These are phyloP conservation scores for Microbotryomycetes sp. DNA, from an alignment of 1,284 basidiomycete genomes.

Conservation along the genomic window DNA sequence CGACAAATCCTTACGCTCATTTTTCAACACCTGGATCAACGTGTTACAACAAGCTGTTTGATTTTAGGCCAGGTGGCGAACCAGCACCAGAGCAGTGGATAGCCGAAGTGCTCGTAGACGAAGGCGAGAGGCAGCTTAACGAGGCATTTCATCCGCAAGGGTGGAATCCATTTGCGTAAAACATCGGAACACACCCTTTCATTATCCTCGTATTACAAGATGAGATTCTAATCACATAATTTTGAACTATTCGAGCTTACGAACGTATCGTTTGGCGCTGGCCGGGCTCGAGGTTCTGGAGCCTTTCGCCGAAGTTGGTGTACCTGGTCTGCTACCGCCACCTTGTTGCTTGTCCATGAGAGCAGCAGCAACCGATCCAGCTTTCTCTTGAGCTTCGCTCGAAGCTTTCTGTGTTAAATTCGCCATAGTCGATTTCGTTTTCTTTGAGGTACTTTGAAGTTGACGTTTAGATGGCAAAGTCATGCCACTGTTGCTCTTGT, in stretches of 20 bases:
- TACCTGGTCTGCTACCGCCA: not conserved
- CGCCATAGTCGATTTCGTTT: not conserved
- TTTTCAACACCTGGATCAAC: conserved; percentile 44
- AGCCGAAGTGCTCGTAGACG: not conserved
- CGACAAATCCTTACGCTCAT: conserved; percentile 58
- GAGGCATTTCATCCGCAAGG: not conserved
- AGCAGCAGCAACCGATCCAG: not conserved
- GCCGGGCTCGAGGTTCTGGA: not conserved
- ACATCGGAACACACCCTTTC: too few species aligned
- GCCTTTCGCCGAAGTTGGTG: not conserved
- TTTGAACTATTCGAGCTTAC: conserved; percentile 18
- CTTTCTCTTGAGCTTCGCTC: not conserved
- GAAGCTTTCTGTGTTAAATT: not conserved
- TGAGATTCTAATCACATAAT: too few species aligned
- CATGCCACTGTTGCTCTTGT: not conserved
- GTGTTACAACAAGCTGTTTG: conserved; percentile 35
- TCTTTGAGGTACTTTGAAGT: not conserved
- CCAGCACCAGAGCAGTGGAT: conserved; percentile 19
- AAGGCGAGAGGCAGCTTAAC: not conserved
- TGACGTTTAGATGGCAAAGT: too few species aligned
- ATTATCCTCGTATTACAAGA: too few species aligned
- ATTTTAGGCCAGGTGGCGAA: conserved; percentile 20
- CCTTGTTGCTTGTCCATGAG: not conserved
- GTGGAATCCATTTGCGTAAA: not conserved
- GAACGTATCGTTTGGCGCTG: conserved; percentile 12